Conservation (phyloP, 1,139 yeast species). For the Protomyces gravidus region DNA sequence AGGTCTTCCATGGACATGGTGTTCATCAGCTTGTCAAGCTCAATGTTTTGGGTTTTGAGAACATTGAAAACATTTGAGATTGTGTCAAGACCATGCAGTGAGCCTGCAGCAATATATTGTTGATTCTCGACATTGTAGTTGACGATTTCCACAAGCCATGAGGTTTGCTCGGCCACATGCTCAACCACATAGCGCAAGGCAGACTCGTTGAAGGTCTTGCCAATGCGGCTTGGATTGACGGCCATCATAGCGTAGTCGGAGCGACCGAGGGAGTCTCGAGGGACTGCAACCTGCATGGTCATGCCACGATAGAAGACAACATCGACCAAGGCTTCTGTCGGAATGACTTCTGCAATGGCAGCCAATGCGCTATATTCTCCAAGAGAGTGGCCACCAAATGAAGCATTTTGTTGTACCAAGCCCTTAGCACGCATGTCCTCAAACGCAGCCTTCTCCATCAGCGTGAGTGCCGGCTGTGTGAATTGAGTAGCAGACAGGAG, state of each 20-base stretch:
- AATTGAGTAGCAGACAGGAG: conserved; percentile 96
- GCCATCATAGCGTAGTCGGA: conserved; percentile 99
- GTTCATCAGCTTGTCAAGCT: conserved; percentile 80
- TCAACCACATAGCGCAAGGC: conserved; percentile 94
- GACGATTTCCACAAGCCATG: conserved; percentile 95
- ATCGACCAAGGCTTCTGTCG: conserved; percentile 94
- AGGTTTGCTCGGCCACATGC: conserved; percentile 73
- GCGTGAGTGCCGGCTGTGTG: conserved; percentile 97
- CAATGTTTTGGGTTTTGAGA: conserved; percentile 87
- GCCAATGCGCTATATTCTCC: conserved; percentile 99
- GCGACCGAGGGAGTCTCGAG: conserved; percentile 90
- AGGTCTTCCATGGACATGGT: conserved; percentile 81
- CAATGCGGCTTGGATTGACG: conserved; percentile 90
- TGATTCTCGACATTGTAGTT: conserved; percentile 97
- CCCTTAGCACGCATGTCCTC: conserved; percentile 97
- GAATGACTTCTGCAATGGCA: conserved; percentile 97
- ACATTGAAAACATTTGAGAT: conserved; percentile 89
- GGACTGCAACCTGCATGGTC: conserved; percentile 99
- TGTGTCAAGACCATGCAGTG: conserved; percentile 88
- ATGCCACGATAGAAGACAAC: conserved; percentile 99
- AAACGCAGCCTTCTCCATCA: conserved; percentile 98
- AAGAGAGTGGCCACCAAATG: conserved; percentile 98
- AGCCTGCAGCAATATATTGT: conserved; percentile 98
- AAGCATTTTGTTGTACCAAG: conserved; percentile 83
- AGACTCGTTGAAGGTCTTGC: conserved; percentile 81